These are phyloP conservation scores for Quillaja saponaria DNA, from an alignment of 306 rosid genomes.

Conservation along the genomic window DNA sequence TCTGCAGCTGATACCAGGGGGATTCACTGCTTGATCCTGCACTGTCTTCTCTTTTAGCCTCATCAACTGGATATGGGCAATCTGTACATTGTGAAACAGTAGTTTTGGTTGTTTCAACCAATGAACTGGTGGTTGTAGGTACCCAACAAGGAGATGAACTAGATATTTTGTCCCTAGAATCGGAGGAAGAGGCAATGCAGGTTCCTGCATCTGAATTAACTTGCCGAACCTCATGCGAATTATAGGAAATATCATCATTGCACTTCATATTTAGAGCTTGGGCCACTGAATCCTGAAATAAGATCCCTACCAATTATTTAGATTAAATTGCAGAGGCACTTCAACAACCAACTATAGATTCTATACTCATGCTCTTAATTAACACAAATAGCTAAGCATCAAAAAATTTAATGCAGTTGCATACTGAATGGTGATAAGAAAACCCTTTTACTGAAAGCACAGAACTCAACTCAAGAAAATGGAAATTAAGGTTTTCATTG, in stretches of 20 bases:
- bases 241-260: constrained; percentile 43
- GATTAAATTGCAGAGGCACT: constrained; percentile 19
- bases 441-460: constrained; percentile 16
- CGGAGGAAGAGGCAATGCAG: constrained; percentile 40
- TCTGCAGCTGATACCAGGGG: constrained; percentile 91
- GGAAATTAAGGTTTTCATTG: background rate
- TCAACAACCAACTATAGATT: constrained; percentile 26
- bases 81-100: constrained; percentile 32
- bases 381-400: constrained; percentile 11
- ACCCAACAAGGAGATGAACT: constrained; percentile 50
- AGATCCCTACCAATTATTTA: constrained; percentile 24
- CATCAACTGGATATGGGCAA: constrained; percentile 43
- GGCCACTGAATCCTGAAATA: constrained; percentile 58
- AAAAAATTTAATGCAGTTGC: constrained; percentile 12
- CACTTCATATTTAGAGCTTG: constrained; percentile 40
- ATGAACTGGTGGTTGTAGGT: constrained; percentile 45
- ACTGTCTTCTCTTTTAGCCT: constrained; percentile 52
- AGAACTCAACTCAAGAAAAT: background rate
- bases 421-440: constrained; percentile 24
- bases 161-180: constrained; percentile 41
- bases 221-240: constrained; percentile 46
- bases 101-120: constrained; percentile 38
- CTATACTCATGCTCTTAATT: constrained; percentile 12
- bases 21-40: constrained; percentile 72
- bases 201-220: constrained; percentile 47